These are phyloP conservation scores for Leptographium galeiforme DNA, from an alignment of 2,329 filamentous ascomycete genomes.

Conservation along the genomic window DNA sequence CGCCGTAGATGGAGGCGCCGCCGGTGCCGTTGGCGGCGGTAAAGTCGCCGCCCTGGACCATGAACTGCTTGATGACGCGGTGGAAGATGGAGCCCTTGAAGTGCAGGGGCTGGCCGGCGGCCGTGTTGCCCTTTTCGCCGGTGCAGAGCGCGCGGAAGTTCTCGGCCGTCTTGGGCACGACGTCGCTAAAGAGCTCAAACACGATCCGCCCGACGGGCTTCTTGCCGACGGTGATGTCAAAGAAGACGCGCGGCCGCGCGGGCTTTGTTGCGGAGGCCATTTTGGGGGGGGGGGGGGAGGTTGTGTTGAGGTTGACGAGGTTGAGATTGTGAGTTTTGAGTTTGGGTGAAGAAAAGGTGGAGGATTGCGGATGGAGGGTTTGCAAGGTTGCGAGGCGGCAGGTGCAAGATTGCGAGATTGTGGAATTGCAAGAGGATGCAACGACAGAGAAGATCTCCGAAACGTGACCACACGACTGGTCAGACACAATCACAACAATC, in stretches of 20 bases:
- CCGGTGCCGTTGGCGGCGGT: conserved; percentile 89
- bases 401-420: no score
- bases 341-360: no score
- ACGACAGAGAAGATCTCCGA: no score
- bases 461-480: no score
- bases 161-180: conserved; percentile 89
- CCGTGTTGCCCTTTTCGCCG: conserved; percentile 79
- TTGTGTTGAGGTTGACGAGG: background rate
- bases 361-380: no score
- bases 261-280: conserved; percentile 29
- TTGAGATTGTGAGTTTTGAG: no score
- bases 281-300: background rate
- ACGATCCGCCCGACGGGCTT: conserved; percentile 62
- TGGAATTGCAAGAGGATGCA: no score
- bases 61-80: conserved; percentile 95
- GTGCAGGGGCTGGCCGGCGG: conserved; percentile 71
- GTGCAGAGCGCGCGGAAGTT: conserved; percentile 94
- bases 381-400: no score
- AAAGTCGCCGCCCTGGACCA: conserved; percentile 98
- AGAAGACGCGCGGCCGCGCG: conserved; percentile 73
- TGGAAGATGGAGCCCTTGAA: conserved; percentile 93
- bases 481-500: no score
- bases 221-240: conserved; percentile 76
- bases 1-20: conserved; percentile 93
- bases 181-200: conserved; percentile 65